A percentile compares a stretch with the other conserved stretches of the same genome.
Evolutionary conservation across 1,284 basidiomycete genomes (phyloP).

Genomic region (Calocybe gambosa): DNA sequence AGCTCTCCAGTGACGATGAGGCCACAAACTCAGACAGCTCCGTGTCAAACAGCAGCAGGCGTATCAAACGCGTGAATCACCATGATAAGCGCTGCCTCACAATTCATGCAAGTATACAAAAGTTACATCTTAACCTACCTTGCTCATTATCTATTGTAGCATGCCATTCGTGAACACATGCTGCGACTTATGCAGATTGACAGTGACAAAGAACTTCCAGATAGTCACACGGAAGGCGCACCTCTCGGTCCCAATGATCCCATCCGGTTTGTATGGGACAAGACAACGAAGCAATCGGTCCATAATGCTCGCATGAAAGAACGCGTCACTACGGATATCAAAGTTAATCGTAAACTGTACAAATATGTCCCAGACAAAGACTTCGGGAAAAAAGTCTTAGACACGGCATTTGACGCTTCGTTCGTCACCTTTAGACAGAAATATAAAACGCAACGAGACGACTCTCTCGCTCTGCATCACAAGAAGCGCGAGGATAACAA

Average conservation of each 20-base stretch:
- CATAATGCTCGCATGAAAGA: conserved; percentile 68
- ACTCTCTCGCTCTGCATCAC: conserved; percentile 31
- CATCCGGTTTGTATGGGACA: conserved; percentile 71
- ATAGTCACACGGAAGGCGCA: conserved; percentile 50
- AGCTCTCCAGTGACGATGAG: conserved; percentile 32
- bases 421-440: conserved; percentile 65
- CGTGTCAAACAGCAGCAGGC: conserved; percentile 24
- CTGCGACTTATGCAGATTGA: conserved; percentile 50
- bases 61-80: conserved; percentile 44
- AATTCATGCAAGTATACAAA: conserved; percentile 44
- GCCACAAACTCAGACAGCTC: conserved; percentile 31
- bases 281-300: conserved; percentile 63
- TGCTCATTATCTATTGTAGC: conserved; percentile 31
- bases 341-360: conserved; percentile 47
- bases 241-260: conserved; percentile 39
- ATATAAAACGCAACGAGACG: conserved; percentile 53
- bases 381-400: conserved; percentile 57
- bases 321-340: conserved; percentile 53
- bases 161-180: conserved; percentile 63
- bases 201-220: conserved; percentile 51
- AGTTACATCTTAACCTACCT: background rate
- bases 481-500: conserved; percentile 54
- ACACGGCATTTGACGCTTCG: conserved; percentile 60
- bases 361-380: conserved; percentile 58
- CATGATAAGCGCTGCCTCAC: conserved; percentile 60